Percentiles rank a stretch among this genome's conserved stretches.
Conservation (phyloP, 345 rosid genomes). For the Raphanus raphanistrum region DNA sequence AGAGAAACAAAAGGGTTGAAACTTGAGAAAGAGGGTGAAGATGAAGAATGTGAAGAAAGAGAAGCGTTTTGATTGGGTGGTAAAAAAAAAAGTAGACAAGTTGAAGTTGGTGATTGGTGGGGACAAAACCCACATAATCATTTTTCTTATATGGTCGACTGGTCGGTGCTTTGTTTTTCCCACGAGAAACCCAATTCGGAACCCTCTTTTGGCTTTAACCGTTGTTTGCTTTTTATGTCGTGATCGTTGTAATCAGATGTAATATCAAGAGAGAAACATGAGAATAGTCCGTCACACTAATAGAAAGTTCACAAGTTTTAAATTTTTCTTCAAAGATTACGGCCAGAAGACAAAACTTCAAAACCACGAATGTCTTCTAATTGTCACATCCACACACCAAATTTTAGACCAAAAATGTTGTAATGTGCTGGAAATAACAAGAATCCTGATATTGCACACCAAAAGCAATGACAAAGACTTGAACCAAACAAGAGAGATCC, state of each 20-base stretch:
- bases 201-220: conserved; percentile 20
- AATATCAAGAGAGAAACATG: neutral
- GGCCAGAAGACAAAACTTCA: too few species aligned
- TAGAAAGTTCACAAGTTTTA: too few species aligned
- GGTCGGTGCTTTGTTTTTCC: neutral
- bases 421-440: neutral
- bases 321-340: too few species aligned
- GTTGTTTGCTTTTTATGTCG: conserved; percentile 13
- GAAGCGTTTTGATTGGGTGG: neutral
- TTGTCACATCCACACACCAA: neutral
- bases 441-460: neutral
- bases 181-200: conserved; percentile 14
- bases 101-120: conserved; percentile 22
- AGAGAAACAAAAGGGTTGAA: conserved; percentile 17
- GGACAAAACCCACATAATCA: neutral
- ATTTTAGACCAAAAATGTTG: neutral
- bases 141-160: neutral
- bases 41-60: neutral
- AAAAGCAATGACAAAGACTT: neutral
- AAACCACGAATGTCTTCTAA: neutral
- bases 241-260: neutral
- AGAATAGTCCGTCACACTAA: neutral
- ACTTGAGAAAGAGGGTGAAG: neutral
- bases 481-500: neutral
- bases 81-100: neutral